Base-by-base conservation (phyloP, 345 rosid species). In the Eucalyptus curtisii region DNA sequence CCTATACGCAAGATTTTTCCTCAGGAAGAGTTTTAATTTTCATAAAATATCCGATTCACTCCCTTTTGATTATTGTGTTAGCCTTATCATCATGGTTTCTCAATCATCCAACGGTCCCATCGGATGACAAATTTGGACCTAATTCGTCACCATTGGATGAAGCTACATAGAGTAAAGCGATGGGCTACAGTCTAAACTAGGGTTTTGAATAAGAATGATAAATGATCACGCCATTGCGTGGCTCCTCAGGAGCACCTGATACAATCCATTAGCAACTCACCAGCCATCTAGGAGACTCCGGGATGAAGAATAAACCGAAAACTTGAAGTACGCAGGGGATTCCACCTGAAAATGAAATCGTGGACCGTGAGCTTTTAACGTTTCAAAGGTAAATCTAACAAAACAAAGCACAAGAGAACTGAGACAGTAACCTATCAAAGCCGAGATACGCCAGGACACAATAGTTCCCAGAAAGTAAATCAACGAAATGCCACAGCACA, bases 211-310 rank as follows among this genome's bases (percentile, higher is more conserved):
- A 7, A 64, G 76, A 64, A 61, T 30, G 71, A 61, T 61, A 55
- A 61, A 61, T 6, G 71, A 61, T 61, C 71, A 30, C 8, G 33
- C 8, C 71, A 30, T 61, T 61, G 16, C 2, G 33, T 30, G 71
- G 33, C 71, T 61, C 71, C 71, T 61, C 71, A 30, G 13, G 71
- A n/a, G 76, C 17, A n/a, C 37, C 49, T 10, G 49, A 47, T 84
- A 45, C 52, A 45, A 15, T 49, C n/a, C 33, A 42, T 47, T 12
- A 42, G 13, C 52, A 53, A 85, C 91, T 89, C 52, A 89, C 93
- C 89, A 90, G 88, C 92, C 92, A 92, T 64, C 93, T 92, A 27
- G 93, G 93, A 80, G 92, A 92, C 91, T 92, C 93, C 3, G 90
- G 92, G n/a, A 90, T 86, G 87, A 92, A 88, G 55, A 90, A 88